Evolutionary conservation across 306 rosid species (phyloP), one percentile per base, ranked within the genome.

Genomic region (Trifolium subterraneum): DNA sequence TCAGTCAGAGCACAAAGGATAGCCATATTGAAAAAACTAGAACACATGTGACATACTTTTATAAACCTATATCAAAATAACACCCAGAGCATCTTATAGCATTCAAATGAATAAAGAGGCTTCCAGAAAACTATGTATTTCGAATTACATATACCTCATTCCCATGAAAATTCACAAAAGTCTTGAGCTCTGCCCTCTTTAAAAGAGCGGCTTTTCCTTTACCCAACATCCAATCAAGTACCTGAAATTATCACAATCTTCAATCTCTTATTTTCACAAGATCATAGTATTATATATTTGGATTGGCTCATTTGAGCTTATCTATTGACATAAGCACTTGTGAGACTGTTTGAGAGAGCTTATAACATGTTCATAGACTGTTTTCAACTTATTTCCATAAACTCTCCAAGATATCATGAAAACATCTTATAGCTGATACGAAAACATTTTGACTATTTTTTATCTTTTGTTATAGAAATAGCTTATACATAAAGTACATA

Each of bases 221-320:
- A 50, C 99, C 99, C 84, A 94, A 78, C 99, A 94, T 90, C 89
- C 92, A 87, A 81, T 94, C 99, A 73, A 94, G 92, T 78, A 91
- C 91, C 98, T 94, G 83, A 23, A 79, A 67, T 50, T 29, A 58
- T 82, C 16, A 64, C 72, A 71, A 59, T 42, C 75, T 18, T 47
- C 47, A 82, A 22, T 39, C 1, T 3, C 54, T 13, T 42, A 15
- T 41, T 52, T 18, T 29, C 10, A 22, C 58, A 77, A 51, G 42
- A 50, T 61, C 80, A 51, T 33, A 41, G 8, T 6, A 52, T 70
- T 18, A 36, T 54, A 22, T 10, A 12, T 54, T 54, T 20, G 13
- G 15, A 54, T 19, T 19, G 60, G 7, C 60, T 54, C 8, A 54
- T 10, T 19, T 54, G 60, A 54, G 27, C 13, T 54, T 20, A 54